Evolutionary conservation across 371 early-diverging fungal species (phyloP).

Genomic region (Mortierella sp.): DNA sequence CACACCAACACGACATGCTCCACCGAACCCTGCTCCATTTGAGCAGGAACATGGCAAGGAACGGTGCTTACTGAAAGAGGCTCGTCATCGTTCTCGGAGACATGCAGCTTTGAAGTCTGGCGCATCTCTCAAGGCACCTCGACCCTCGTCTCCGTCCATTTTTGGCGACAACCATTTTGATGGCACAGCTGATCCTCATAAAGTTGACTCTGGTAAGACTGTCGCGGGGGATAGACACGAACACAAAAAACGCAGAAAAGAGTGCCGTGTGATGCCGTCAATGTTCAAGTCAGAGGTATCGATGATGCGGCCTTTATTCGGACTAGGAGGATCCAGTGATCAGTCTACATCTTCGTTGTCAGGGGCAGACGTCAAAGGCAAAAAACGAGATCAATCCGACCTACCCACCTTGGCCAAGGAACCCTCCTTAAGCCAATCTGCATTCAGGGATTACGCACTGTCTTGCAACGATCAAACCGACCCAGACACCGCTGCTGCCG

Average conservation of each 20-base stretch:
- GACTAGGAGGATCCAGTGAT: constrained; percentile 12
- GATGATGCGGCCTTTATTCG: constrained; percentile 16
- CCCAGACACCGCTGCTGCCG: too few species aligned
- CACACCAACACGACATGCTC: neutral
- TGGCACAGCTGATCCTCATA: too few species aligned
- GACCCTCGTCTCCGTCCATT: too few species aligned
- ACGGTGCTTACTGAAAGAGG: neutral
- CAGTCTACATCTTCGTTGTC: constrained; percentile 15
- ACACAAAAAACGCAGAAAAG: constrained; percentile 36
- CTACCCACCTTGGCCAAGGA: neutral
- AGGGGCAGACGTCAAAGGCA: constrained; percentile 20
- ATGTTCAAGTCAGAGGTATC: neutral
- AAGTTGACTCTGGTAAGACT: neutral
- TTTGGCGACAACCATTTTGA: too few species aligned
- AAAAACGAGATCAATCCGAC: constrained; percentile 11
- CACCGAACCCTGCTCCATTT: constrained; percentile 28
- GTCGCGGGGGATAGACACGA: neutral
- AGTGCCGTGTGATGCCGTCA: neutral
- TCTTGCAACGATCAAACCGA: too few species aligned
- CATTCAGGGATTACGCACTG: too few species aligned
- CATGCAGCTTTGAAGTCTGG: constrained; percentile 6
- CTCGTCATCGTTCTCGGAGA: constrained; percentile 3
- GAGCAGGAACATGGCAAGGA: constrained; percentile 4
- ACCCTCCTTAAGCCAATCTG: neutral
- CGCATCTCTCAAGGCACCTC: neutral